phyloP scores from a whole-genome alignment of 805 yeast genomes.

The Zygoascus tannicola region DNA sequence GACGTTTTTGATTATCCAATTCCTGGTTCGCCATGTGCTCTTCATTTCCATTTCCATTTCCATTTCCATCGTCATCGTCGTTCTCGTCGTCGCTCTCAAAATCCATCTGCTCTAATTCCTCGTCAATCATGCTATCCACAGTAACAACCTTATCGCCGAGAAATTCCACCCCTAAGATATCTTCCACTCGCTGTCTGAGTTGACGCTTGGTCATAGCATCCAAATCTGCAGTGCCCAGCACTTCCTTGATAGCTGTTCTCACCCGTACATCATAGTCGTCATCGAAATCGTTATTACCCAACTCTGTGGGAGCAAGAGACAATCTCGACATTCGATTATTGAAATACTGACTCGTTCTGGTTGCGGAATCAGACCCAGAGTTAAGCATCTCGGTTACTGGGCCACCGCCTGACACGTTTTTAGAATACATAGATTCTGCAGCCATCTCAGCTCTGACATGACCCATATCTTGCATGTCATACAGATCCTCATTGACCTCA shows the following conservation, averaged over 20 bases:
- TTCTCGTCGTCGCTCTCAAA: too few species aligned
- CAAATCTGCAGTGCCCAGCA: conserved; percentile 26
- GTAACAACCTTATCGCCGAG: conserved; percentile 22
- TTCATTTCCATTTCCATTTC: too few species aligned
- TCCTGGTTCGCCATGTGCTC: too few species aligned
- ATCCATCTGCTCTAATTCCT: conserved; percentile 24
- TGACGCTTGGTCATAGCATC: conserved; percentile 30
- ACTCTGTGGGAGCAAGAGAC: conserved; percentile 11
- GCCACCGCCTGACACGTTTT: conserved; percentile 8
- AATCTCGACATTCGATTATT: conserved; percentile 5
- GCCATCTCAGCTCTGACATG: conserved; percentile 10
- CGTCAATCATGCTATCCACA: conserved; percentile 29
- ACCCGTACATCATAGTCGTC: background rate
- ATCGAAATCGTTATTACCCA: conserved; percentile 8
- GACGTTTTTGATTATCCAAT: too few species aligned
- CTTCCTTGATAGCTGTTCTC: conserved; percentile 22
- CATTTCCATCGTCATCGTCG: too few species aligned
- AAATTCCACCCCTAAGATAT: conserved; percentile 28
- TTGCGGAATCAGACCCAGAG: conserved; percentile 9
- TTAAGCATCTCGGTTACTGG: conserved; percentile 3
- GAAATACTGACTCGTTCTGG: conserved; percentile 2
- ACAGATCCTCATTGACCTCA: conserved; percentile 20
- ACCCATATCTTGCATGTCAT: conserved; percentile 21
- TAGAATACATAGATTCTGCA: conserved; percentile 11
- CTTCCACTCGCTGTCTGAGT: conserved; percentile 29